Base-by-base conservation (phyloP, 768 basidiomycete species). In the Tylopilus subfusipes region DNA sequence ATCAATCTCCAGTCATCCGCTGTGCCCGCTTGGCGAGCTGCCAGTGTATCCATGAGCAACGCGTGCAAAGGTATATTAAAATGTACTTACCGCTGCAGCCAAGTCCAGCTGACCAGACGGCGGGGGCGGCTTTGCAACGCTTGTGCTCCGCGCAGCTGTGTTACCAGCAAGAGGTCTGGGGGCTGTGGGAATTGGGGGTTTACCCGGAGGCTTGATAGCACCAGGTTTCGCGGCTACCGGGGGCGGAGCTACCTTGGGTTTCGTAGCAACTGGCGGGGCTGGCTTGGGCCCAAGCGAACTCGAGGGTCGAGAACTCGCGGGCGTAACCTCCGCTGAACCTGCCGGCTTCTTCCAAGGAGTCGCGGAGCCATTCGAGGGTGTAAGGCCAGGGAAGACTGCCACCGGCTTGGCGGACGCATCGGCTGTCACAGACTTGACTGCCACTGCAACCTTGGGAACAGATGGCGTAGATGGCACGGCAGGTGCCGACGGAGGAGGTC, bases 1-100 rank as follows among this genome's bases (percentile, higher is more conserved):
- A 72, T 60, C 75, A 75, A 49, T 78, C 76, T 39, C 81, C 81
- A 19, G 74, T 73, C 59, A 82, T 77, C 63, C 74, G 78, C 67
- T 92, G 89, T 2, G 90, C 89, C 24, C 90, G 84, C 68, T 77
- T 89, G 21, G 89, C 89, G 52, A 92, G 70, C 90, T 92, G 42
- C n/a, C 42, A 53, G 40, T 50, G 22, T 24, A 53, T 50, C 16
- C 42, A 44, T 59, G 29, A 55, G 48, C 21, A 43, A 13, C 10
- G 2, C 21, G 18, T 11, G 12, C 34, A 25, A 31, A 2, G 16
- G 6, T 19, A 40, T 38, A 13, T 39, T 25, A 44, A 8, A 47
- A 51, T 30, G 16, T 52, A 54, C 88, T 76, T 61, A 94, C 89
- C 46, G 82, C 86, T 58, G 92, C 90, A 54, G 93, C 90, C 57